phyloP scores from a whole-genome alignment of 139 green algal species.

The Tetratostichococcus sp. region DNA sequence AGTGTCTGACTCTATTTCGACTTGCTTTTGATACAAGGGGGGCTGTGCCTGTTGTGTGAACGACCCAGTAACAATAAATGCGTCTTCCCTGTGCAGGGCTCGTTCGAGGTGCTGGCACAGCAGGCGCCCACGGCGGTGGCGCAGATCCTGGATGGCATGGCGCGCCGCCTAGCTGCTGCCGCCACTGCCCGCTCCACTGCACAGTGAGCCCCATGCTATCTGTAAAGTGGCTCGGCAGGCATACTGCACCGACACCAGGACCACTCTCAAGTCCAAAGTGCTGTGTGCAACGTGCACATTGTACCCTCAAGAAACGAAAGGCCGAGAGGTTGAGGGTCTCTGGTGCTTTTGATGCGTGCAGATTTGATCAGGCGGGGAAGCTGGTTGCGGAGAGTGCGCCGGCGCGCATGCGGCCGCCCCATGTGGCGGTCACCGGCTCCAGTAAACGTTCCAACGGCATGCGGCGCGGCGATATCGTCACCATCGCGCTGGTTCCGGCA shows the following conservation, averaged over 20 bases:
- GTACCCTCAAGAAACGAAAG: too few relatives aligned
- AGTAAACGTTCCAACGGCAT: not conserved
- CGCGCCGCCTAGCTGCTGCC: constrained; percentile 24
- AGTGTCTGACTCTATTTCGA: too few relatives aligned
- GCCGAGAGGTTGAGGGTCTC: too few relatives aligned
- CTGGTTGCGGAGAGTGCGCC: constrained; percentile 7
- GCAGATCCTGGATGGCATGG: constrained; percentile 46
- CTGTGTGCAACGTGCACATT: too few relatives aligned
- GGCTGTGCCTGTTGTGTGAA: too few relatives aligned
- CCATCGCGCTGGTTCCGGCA: constrained; percentile 63
- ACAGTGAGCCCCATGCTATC: not conserved
- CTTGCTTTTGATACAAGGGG: too few relatives aligned
- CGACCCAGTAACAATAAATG: too few relatives aligned
- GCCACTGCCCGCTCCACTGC: not conserved
- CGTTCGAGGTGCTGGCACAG: constrained; percentile 36
- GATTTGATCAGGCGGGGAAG: constrained; percentile 15
- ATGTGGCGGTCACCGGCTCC: not conserved
- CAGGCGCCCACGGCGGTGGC: constrained; percentile 25
- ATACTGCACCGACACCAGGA: too few relatives aligned
- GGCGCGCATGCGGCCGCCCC: constrained; percentile 1
- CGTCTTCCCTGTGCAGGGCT: constrained; percentile 18
- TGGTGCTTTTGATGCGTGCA: too few relatives aligned
- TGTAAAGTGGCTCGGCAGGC: too few relatives aligned
- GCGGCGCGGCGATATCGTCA: constrained; percentile 56
- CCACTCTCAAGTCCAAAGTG: not conserved